Base-by-base conservation (phyloP, 2,329 filamentous ascomycete genomes). In the Cytospora schulzeri region DNA sequence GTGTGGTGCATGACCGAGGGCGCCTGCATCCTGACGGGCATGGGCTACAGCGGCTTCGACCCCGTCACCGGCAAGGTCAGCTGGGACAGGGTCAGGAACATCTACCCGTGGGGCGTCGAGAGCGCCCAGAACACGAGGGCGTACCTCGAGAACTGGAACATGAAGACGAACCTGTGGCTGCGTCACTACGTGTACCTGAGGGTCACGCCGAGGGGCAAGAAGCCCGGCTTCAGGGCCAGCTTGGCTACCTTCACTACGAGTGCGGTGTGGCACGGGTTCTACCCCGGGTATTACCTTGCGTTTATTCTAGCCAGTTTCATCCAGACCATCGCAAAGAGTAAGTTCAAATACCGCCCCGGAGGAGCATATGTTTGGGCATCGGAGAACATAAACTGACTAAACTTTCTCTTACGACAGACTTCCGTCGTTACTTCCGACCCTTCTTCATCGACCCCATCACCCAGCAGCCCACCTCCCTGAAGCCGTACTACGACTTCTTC, bases 191-290 rank as follows among this genome's bases (percentile, higher is more conserved):
- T 99, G 70, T 99, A 98, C 74, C 83, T 99, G 56, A 89, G 95
- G 28, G 95, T 99, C 3, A 99, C 95, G 0, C 95, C 95, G 0
- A 91, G 91, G 70, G 95, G 95, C 61, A 95, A 93, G 82, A 99
- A 98, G 76, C 95, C 95, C 12, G 95, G 95, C 1, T 99, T 99
- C 80, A 85, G 93, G 65, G 95, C 95, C 58, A 98, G 91, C 72
- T 80, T 99, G 80, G 92, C 93, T 38, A 99, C 95, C 0, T 99
- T 99, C 75, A 86, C 88, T 8, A 98, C 95, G 24, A 97, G 93
- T 73, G 94, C 95, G 3, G 89, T 98, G 70, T 99, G 95, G 95
- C 95, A 99, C 73, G 95, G 95, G 33, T 99, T 99, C 78, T 96
- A 96, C 70, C 94, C 95, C 0, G 95, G 95, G 7, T 99, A 99